These are phyloP conservation scores for Aspergillus sp. DNA, from an alignment of 2,329 filamentous ascomycete genomes.

Conservation along the genomic window DNA sequence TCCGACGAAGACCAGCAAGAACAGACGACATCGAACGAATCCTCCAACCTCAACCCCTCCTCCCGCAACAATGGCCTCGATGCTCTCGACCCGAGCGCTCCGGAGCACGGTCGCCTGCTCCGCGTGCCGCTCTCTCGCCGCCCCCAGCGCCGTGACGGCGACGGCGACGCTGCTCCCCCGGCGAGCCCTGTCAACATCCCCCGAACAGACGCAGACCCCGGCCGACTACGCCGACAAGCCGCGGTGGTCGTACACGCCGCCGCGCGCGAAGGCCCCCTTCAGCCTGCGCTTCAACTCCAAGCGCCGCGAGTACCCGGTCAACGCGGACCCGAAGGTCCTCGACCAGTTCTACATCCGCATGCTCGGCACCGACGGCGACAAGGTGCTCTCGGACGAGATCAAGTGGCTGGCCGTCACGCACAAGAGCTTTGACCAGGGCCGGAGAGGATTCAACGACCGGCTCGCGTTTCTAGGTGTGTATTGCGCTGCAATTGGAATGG, in stretches of 20 bases:
- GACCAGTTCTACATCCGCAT: slow-evolving; percentile 76
- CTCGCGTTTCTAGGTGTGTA: slow-evolving; percentile 79
- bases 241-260: slow-evolving; percentile 70
- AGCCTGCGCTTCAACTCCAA: slow-evolving; percentile 36
- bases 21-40: slow-evolving; percentile 12
- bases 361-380: slow-evolving; percentile 70
- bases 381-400: slow-evolving; percentile 79
- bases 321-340: slow-evolving; percentile 70
- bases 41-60: slow-evolving; percentile 8
- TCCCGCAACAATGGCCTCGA: slow-evolving; percentile 47
- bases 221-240: slow-evolving; percentile 45
- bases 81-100: slow-evolving; percentile 42
- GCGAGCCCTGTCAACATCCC: slow-evolving; percentile 28
- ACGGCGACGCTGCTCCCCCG: slow-evolving; percentile 18
- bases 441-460: slow-evolving; percentile 90
- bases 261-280: slow-evolving; percentile 67
- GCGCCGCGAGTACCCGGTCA: slow-evolving; percentile 59
- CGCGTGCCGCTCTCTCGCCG: slow-evolving; percentile 27
- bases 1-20: slow-evolving; percentile 6
- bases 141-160: slow-evolving; percentile 6
- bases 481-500: no score
- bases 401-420: slow-evolving; percentile 98
- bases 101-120: slow-evolving; percentile 32
- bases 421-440: slow-evolving; percentile 95
- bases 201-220: slow-evolving; percentile 27